Base-by-base conservation (phyloP, 441 rosid species). In the Viola pubescens region DNA sequence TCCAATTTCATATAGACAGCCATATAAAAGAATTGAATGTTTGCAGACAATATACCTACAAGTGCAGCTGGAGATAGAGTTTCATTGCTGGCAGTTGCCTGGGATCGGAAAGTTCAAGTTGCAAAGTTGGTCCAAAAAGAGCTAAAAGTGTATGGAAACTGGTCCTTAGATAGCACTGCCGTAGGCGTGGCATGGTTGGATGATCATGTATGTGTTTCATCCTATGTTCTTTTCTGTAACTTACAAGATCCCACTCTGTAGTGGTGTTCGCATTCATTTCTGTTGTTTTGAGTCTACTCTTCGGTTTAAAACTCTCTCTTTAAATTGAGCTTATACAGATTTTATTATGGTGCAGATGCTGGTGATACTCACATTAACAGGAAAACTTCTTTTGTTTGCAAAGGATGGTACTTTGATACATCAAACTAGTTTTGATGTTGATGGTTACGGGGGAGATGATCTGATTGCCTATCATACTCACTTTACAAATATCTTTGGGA, bases 61-160 rank as follows among this genome's bases (percentile, higher is more conserved):
- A 89, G 79, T 74, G 76, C 77, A 26, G 34, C 34, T 37, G 71
- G 76, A 44, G 94, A 84, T 64, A 80, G 91, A 80, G 82, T 87
- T 67, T 86, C 97, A 59, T 73, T 85, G 71, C 96, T 94, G 70
- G 97, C 97, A 63, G 66, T 94, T 77, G 97, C 97, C 60, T 94
- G 99, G 99, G 99, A 94, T 77, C 85, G 91, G 70, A 86, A 82
- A 78, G 89, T 94, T 74, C 96, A 94, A 81, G 86, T 94, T 69
- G 94, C 96, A 52, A 94, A 83, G 79, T 75, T 94, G 85, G 82
- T 87, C 62, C 86, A 88, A 74, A 90, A 97, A 10, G 88, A 94
- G 67, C 67, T 94, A 47, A 88, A 82, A 85, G 85, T 88, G 44
- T 94, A 70, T 81, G 94, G 88, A 69, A 94, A 78, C 69, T 90